phyloP scores from a whole-genome alignment of 2,329 filamentous ascomycete species.

The Diaporthe longicolla region DNA sequence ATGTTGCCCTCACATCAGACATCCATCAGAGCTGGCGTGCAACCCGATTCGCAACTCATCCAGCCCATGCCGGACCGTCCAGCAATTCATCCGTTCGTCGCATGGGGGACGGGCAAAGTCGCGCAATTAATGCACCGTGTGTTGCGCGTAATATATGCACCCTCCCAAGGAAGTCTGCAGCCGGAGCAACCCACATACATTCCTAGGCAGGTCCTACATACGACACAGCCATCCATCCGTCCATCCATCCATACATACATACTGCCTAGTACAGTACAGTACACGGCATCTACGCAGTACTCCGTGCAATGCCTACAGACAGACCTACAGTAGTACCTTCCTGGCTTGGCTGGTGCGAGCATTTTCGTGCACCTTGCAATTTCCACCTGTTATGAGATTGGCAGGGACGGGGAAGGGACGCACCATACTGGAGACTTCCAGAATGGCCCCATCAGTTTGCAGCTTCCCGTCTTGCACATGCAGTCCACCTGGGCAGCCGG shows the following conservation, averaged over 20 bases:
- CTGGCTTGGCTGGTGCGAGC: constrained; percentile 11
- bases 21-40: constrained; percentile 5
- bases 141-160: constrained; percentile 26
- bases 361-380: not conserved
- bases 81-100: constrained; percentile 18
- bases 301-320: not conserved
- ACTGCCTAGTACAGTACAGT: too few relatives aligned
- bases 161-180: constrained; percentile 3
- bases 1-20: constrained; percentile 4
- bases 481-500: constrained; percentile 7
- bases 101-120: constrained; percentile 7
- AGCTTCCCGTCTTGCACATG: constrained; percentile 32
- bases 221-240: too few relatives aligned
- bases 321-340: constrained; percentile 19
- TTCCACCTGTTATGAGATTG: constrained; percentile 24
- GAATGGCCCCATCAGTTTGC: constrained; percentile 35
- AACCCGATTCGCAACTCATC: not conserved
- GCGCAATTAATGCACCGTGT: constrained; percentile 29
- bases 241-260: too few relatives aligned
- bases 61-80: not conserved
- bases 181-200: constrained; percentile 14
- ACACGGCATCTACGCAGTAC: constrained; percentile 7
- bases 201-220: not conserved
- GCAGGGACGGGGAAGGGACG: constrained; percentile 18
- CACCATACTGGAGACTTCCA: constrained; percentile 18